Evolutionary conservation across 805 yeast genomes (phyloP), one percentile per base, ranked within the genome.

Genomic region (Lachancea sp.): DNA sequence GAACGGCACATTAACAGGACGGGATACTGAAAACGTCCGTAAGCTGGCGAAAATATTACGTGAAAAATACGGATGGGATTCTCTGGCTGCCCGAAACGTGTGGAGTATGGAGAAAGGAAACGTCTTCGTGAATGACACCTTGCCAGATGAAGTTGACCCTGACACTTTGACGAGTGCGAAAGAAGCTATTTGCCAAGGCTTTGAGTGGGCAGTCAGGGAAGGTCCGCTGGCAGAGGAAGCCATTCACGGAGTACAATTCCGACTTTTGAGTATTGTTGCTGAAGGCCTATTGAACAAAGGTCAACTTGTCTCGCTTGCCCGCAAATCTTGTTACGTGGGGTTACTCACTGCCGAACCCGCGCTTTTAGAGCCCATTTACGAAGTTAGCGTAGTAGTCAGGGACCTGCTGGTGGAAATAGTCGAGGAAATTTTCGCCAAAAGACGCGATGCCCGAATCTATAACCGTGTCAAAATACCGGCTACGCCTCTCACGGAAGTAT

Each of bases 221-320:
- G 99, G 99, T 0, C 99, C 99, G 0, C 68, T 93, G n/a, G 80
- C 95, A 49, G 95, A 85, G 49, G 96, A 88, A 58, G 82, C 85
- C 0, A 71, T 93, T 6, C 67, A 85, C 43, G 75, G 81, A 44
- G 78, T 82, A 5, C 79, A 77, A 50, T 88, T 93, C 63, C 78
- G 79, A 45, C 72, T 93, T 34, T 70, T 87, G 38, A 35, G 42
- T 2, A 72, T 82, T 5, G 63, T 70, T 0, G 73, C 74, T 25
- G 67, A 70, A 4, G 53, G 72, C 2, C 77, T 73, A 34, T 65
- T 81, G 35, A 75, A 77, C 22, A 73, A 77, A 27, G 85, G 79
- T 1, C 95, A 88, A 59, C 72, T 90, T 4, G 82, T 88, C 32
- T 93, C 96, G 17, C 76, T 90, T 72, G 73, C 82, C 2, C 72